Percentiles rank a stretch among this genome's conserved stretches.
Conservation (phyloP, 805 yeast genomes). For the Teunomyces kruisii region DNA sequence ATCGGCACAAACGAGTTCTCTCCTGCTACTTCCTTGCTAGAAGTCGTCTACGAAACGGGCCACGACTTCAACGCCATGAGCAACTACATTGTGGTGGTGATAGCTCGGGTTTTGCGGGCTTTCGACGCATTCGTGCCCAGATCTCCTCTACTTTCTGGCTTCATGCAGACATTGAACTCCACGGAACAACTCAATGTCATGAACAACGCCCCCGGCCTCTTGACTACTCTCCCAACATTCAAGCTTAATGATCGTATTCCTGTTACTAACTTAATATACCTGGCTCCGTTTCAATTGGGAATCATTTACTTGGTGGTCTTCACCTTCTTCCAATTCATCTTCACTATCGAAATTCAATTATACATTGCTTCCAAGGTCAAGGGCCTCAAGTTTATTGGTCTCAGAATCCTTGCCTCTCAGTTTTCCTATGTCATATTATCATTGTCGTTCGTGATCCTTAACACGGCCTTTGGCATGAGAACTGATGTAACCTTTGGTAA, state of each 20-base stretch:
- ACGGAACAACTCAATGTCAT: slow-evolving; percentile 10
- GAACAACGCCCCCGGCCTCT: slow-evolving; percentile 19
- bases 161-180: slow-evolving; percentile 13
- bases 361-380: slow-evolving; percentile 25
- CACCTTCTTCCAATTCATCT: slow-evolving; percentile 34
- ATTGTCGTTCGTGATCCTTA: slow-evolving; percentile 28
- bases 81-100: slow-evolving; percentile 18
- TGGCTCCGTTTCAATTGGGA: slow-evolving; percentile 35
- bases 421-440: slow-evolving; percentile 26
- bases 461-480: slow-evolving; percentile 27
- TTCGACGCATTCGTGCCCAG: slow-evolving; percentile 17
- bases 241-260: slow-evolving; percentile 23
- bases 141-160: slow-evolving; percentile 16
- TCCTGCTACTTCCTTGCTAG: slow-evolving; percentile 20
- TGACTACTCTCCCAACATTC: slow-evolving; percentile 26
- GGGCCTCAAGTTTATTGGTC: slow-evolving; percentile 23
- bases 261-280: slow-evolving; percentile 21
- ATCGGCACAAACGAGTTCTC: slow-evolving; percentile 14
- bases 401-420: slow-evolving; percentile 27
- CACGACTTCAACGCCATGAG: slow-evolving; percentile 31
- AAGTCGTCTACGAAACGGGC: slow-evolving; percentile 32
- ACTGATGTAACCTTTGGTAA: slow-evolving; percentile 24
- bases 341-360: slow-evolving; percentile 25
- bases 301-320: slow-evolving; percentile 31
- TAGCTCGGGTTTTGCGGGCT: slow-evolving; percentile 14